These are phyloP conservation scores for Pythium sp. DNA, from an alignment of 352 stramenopile species.

Conservation along the genomic window DNA sequence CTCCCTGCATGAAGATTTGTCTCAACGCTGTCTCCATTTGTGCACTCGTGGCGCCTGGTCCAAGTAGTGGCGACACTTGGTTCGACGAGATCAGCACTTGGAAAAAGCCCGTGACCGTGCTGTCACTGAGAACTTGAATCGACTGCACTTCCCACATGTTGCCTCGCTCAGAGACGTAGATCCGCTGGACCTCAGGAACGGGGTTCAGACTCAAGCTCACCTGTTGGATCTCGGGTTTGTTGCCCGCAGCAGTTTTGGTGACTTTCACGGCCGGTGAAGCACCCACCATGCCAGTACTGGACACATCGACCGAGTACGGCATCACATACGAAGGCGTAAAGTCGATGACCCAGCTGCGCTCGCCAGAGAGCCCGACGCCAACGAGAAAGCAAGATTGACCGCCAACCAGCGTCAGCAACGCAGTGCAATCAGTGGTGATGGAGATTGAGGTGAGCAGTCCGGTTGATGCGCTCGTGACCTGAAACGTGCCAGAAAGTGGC, in stretches of 20 bases:
- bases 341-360: not conserved
- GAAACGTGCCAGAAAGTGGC: not conserved
- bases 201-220: not conserved
- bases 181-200: not conserved
- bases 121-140: not conserved
- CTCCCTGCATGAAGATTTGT: not conserved
- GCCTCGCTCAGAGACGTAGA: not conserved
- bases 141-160: not conserved
- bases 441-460: not conserved
- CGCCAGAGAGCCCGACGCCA: not conserved
- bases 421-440: not conserved
- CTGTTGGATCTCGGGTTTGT: not conserved
- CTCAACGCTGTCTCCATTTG: not conserved
- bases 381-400: not conserved
- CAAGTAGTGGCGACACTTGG: not conserved
- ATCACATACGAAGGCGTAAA: not conserved
- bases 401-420: not conserved
- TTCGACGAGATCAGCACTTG: not conserved
- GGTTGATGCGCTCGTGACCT: not conserved
- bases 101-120: not conserved
- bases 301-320: not conserved
- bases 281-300: not conserved
- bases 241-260: not conserved
- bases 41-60: not conserved
- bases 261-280: not conserved